phyloP scores from a whole-genome alignment of 2,329 filamentous ascomycete species.

The Penicillium sp. region DNA sequence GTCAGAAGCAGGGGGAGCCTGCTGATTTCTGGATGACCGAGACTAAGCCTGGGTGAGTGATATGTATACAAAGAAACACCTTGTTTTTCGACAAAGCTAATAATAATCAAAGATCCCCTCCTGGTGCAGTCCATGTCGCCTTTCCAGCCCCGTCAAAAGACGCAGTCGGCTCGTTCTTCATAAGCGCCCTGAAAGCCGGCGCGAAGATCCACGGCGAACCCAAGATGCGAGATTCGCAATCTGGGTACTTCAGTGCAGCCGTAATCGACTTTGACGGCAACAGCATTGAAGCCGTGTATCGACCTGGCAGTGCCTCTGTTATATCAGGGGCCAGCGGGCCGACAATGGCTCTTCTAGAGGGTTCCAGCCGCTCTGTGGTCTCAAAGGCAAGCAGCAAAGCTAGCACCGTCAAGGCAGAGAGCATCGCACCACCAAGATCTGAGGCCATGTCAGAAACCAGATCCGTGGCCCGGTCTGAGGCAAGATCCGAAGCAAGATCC shows the following conservation, averaged over 20 bases:
- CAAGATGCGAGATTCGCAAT: slow-evolving; percentile 45
- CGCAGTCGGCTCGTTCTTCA: slow-evolving; percentile 63
- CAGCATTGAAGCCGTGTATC: slow-evolving; percentile 67
- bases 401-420: slow-evolving; percentile 25
- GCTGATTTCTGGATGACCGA: slow-evolving; percentile 58
- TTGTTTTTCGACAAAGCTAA: slow-evolving; percentile 1
- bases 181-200: slow-evolving; percentile 58
- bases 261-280: slow-evolving; percentile 74
- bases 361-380: slow-evolving; percentile 28
- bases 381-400: slow-evolving; percentile 27
- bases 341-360: slow-evolving; percentile 31
- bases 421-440: slow-evolving; percentile 24
- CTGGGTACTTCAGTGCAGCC: slow-evolving; percentile 54
- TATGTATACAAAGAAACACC: not conserved
- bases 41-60: slow-evolving; percentile 50
- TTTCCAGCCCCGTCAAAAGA: slow-evolving; percentile 59
- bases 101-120: slow-evolving; percentile 34
- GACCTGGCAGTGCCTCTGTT: slow-evolving; percentile 25
- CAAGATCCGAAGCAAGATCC: not conserved
- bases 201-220: slow-evolving; percentile 52
- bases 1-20: slow-evolving; percentile 45
- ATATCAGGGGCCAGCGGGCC: slow-evolving; percentile 25
- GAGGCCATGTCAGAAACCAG: slow-evolving; percentile 10
- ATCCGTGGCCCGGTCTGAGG: not conserved
- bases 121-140: slow-evolving; percentile 53